phyloP scores from a whole-genome alignment of 2,329 filamentous ascomycete genomes.

The Cladophialophora bantiana region DNA sequence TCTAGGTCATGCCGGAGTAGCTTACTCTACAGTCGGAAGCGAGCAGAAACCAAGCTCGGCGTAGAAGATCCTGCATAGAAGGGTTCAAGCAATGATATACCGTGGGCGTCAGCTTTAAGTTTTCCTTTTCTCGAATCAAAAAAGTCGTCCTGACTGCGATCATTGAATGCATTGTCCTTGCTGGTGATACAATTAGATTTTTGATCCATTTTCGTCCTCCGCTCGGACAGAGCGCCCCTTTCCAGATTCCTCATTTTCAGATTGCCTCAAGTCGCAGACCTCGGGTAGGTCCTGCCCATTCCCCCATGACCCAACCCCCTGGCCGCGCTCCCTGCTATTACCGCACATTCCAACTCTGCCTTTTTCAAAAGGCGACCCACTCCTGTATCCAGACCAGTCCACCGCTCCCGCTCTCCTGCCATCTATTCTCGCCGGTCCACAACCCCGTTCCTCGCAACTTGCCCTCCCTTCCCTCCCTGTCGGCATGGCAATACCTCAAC shows the following conservation, averaged over 20 bases:
- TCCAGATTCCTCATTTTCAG: neutral
- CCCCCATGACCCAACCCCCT: no score
- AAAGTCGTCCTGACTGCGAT: no score
- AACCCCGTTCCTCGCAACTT: slow-evolving; percentile 31
- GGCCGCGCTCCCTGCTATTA: no score
- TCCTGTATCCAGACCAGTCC: slow-evolving; percentile 40
- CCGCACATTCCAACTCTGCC: neutral
- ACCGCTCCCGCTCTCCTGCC: slow-evolving; percentile 31
- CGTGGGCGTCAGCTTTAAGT: no score
- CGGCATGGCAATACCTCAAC: slow-evolving; percentile 38
- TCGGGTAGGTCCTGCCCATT: no score
- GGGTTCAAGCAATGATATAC: no score
- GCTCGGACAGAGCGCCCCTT: neutral
- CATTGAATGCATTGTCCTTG: neutral
- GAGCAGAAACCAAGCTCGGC: neutral
- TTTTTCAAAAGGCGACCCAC: slow-evolving; percentile 35
- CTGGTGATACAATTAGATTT: neutral
- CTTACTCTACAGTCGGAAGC: neutral
- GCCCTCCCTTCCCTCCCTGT: slow-evolving; percentile 28
- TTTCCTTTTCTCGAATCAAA: no score
- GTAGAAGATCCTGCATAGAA: no score
- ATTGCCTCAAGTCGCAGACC: neutral
- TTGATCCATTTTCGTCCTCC: neutral
- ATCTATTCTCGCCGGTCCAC: slow-evolving; percentile 19
- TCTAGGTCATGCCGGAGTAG: neutral